Conservation (phyloP, 2,329 filamentous ascomycete genomes). For the Talaromyces amestolkiae region DNA sequence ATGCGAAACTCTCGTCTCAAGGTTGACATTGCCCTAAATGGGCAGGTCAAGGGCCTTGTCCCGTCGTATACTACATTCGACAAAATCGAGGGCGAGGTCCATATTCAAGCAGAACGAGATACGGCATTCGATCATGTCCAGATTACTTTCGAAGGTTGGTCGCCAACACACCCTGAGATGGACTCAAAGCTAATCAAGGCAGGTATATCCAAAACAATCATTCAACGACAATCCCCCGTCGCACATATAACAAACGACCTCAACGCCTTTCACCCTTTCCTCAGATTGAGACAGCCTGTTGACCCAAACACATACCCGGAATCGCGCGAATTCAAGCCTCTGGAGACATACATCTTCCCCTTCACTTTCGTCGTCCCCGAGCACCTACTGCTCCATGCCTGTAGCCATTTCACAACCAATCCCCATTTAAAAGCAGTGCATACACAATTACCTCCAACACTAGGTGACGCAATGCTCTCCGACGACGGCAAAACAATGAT, state of each 20-base stretch:
- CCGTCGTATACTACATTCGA: constrained; percentile 58
- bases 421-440: constrained; percentile 56
- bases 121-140: constrained; percentile 58
- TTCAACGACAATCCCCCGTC: constrained; percentile 55
- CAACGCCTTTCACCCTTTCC: constrained; percentile 59
- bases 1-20: constrained; percentile 29
- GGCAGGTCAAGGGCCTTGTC: constrained; percentile 37
- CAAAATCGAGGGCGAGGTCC: constrained; percentile 54
- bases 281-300: constrained; percentile 62
- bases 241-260: constrained; percentile 54
- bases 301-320: constrained; percentile 53
- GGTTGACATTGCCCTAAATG: constrained; percentile 31
- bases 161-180: too few relatives aligned
- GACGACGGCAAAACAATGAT: constrained; percentile 50
- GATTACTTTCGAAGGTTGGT: constrained; percentile 57
- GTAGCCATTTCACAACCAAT: constrained; percentile 53
- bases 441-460: constrained; percentile 58
- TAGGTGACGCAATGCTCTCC: constrained; percentile 58
- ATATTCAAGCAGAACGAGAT: constrained; percentile 51
- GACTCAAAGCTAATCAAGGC: constrained; percentile 6
- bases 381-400: constrained; percentile 59
- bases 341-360: constrained; percentile 57
- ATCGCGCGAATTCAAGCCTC: constrained; percentile 54
- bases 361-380: constrained; percentile 65
- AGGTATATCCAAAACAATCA: constrained; percentile 53